Base-by-base conservation (phyloP, 306 rosid species). In the Dalbergia cultrata region DNA sequence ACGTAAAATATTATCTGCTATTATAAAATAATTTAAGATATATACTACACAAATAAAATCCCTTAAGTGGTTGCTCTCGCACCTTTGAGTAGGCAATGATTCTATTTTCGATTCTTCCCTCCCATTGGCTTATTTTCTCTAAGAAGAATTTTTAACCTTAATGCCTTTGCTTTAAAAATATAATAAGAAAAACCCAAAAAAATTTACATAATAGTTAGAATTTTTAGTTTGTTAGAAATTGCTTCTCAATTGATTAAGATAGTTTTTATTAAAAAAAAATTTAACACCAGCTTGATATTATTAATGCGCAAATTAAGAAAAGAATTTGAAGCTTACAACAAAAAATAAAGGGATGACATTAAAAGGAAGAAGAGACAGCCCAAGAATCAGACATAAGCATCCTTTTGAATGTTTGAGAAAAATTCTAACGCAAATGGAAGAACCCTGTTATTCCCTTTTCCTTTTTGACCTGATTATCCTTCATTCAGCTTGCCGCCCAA, bases 381-480 rank as follows among this genome's bases (percentile, higher is more conserved):
- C 43, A 9, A 66, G 82, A 31, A 70, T 69, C 5, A 44, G 14
- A 34, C 13, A 47, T 70, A 70, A 47, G 22, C 43, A 53, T 56
- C 35, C 35, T 41, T 65, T 52, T 26, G n/a, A 13, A 52, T 37
- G 57, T 14, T 31, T 44, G 69, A 66, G 75, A 33, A 73, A 43
- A 26, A 2, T 14, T 39, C 13, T 5, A 44, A 73, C 60, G 59
- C 78, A 70, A 79, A 60, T 61, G 54, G 45, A 80, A 72, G 21
- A 74, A 72, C 37, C 82, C 3, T 58, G 72, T 12, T 9, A 66
- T 39, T 16, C 5, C 50, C 43, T 4, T 41, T 60, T 60, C 21
- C 77, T 70, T 69, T 69, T 59, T 41, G 81, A 75, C 77, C 59
- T 6, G 18, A 67, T 67, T 67, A 45, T 68, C 76, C 72, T 61